phyloP scores from a whole-genome alignment of 2,329 filamentous ascomycete genomes.

The Leptodontidium sp. region DNA sequence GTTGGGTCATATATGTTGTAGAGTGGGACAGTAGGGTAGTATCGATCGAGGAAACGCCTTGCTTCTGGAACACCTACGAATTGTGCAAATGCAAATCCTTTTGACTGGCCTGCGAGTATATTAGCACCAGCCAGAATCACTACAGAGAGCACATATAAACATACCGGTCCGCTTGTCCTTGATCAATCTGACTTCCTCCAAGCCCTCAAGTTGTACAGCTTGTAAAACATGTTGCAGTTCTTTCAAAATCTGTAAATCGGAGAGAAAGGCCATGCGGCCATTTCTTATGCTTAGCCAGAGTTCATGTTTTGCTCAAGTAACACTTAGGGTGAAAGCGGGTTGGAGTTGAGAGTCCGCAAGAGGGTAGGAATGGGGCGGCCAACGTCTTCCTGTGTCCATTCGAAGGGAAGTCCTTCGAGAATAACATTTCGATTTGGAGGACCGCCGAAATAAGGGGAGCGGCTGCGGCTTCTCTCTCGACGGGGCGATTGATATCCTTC shows the following conservation, averaged over 20 bases:
- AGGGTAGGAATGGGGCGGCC: conserved; percentile 50
- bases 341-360: conserved; percentile 32
- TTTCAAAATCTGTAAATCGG: conserved; percentile 59
- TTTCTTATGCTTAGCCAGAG: conserved; percentile 49
- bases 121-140: conserved; percentile 24
- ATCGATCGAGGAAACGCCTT: conserved; percentile 59
- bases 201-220: conserved; percentile 57
- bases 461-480: conserved; percentile 44
- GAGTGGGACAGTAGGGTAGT: conserved; percentile 58
- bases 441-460: conserved; percentile 46
- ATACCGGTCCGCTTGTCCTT: conserved; percentile 65
- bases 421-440: conserved; percentile 60
- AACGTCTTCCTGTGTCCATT: conserved; percentile 61
- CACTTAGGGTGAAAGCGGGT: conserved; percentile 47
- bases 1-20: conserved; percentile 54
- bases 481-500: conserved; percentile 46
- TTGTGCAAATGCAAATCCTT: conserved; percentile 63
- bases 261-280: conserved; percentile 46
- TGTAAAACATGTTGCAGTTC: conserved; percentile 61
- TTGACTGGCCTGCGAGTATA: conserved; percentile 55
- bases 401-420: conserved; percentile 60
- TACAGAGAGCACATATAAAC: conserved; percentile 27
- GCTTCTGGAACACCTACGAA: conserved; percentile 59
- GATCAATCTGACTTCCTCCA: conserved; percentile 65
- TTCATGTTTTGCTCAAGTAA: conserved; percentile 45